Evolutionary conservation across 495 filamentous ascomycete species (phyloP).

Genomic region (Hyaloscypha bicolor): DNA sequence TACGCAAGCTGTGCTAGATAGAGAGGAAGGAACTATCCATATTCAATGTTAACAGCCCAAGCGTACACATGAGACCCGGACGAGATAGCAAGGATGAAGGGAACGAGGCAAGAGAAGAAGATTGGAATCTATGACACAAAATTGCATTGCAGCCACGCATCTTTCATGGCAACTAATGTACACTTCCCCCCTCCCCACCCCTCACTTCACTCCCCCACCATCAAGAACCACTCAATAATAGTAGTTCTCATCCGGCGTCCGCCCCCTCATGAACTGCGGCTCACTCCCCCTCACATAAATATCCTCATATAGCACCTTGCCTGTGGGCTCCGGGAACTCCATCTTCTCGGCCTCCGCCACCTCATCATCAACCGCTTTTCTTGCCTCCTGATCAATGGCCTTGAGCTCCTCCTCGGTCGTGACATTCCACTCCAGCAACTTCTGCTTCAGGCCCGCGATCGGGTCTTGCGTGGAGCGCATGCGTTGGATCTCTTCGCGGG

Average conservation of each 20-base stretch:
- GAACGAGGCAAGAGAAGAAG: neutral
- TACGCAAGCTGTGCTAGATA: too few species aligned
- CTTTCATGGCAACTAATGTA: neutral
- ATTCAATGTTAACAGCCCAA: too few species aligned
- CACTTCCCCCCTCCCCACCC: neutral
- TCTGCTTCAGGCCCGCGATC: slow-evolving; percentile 96
- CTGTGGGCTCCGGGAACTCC: slow-evolving; percentile 71
- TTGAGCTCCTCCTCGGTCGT: slow-evolving; percentile 96
- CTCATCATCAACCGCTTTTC: slow-evolving; percentile 82
- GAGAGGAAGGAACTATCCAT: too few species aligned
- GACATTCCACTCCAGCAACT: slow-evolving; percentile 93
- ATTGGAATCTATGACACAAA: neutral
- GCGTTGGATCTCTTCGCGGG: slow-evolving; percentile 97
- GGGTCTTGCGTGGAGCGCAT: slow-evolving; percentile 99
- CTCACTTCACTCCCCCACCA: neutral
- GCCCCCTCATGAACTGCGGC: slow-evolving; percentile 86
- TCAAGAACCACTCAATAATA: slow-evolving; percentile 61
- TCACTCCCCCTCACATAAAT: slow-evolving; percentile 93
- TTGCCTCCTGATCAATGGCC: slow-evolving; percentile 88
- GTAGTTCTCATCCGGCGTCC: slow-evolving; percentile 90
- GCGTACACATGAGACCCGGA: too few species aligned
- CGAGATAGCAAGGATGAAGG: too few species aligned
- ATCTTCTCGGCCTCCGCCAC: slow-evolving; percentile 88
- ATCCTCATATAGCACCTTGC: slow-evolving; percentile 89
- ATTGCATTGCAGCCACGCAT: too few species aligned